These are phyloP conservation scores for Senecio squalidus DNA, from an alignment of 140 eudicot species.

Conservation along the genomic window DNA sequence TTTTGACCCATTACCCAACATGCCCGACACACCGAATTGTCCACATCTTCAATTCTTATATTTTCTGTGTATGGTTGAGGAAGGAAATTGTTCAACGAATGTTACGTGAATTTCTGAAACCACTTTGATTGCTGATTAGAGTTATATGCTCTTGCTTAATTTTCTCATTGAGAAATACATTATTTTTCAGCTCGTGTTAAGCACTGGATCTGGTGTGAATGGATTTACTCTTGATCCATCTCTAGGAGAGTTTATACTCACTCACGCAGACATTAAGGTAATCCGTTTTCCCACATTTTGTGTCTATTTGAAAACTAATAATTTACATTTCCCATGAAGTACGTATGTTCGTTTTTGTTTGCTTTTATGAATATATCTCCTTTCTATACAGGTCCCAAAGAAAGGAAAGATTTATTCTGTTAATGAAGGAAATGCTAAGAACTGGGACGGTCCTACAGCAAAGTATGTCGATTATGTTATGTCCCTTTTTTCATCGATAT, in stretches of 20 bases:
- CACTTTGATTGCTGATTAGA: neutral
- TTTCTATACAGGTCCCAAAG: constrained; percentile 61
- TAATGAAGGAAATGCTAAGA: constrained; percentile 97
- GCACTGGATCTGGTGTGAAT: constrained; percentile 94
- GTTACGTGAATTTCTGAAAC: neutral
- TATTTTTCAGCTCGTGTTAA: constrained; percentile 67
- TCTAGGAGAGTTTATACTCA: constrained; percentile 91
- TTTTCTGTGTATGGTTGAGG: neutral
- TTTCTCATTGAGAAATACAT: constrained; percentile 1
- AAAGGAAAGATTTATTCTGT: constrained; percentile 94
- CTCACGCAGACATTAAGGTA: constrained; percentile 95
- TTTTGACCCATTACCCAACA: too few species aligned
- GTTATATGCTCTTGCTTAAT: neutral
- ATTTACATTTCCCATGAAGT: neutral
- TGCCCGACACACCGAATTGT: too few species aligned
- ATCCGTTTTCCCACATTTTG: neutral
- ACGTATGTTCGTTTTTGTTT: neutral
- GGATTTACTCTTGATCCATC: constrained; percentile 99
- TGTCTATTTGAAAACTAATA: neutral
- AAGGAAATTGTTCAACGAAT: neutral
- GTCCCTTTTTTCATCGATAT: constrained; percentile 8
- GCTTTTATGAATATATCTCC: neutral
- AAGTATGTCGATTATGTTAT: constrained; percentile 41
- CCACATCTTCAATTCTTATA: neutral
- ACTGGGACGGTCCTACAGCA: constrained; percentile 94